Evolutionary conservation across 2,329 filamentous ascomycete species (phyloP), one percentile per base, ranked within the genome.

Genomic region (Calcarisporium arbuscula): DNA sequence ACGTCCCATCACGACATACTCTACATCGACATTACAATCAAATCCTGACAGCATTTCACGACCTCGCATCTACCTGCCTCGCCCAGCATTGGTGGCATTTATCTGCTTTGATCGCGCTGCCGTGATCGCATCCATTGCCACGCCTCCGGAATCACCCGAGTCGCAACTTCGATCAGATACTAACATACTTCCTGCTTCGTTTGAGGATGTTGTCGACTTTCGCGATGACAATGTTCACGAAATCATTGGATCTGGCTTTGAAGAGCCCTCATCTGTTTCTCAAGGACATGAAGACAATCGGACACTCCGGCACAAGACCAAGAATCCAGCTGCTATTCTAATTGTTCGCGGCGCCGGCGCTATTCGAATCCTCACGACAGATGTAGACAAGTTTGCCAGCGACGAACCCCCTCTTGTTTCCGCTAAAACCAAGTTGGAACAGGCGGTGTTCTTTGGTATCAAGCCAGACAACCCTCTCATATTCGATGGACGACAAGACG

Each of bases 381-480:
- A 81, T 32, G 62, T 76, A 29, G 70, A 77, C 42, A 74, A 70
- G 39, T 79, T 82, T 48, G 68, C 68, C 10, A 74, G 72, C 41
- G 71, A 74, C 34, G 60, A 63, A 34, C 68, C 75, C 5, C 77
- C 76, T 2, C 61, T 68, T 45, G 75, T 94, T 12, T 89, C 85
- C 2, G 84, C 86, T 6, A 92, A 87, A 60, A 85, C 80, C 60
- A 95, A 92, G 60, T 72, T 98, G 26, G 87, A 95, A 53, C 89
- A 98, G 61, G 89, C 89, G 3, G 84, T 96, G 2, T 96, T 95
- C 61, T 96, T 87, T 54, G 89, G 89, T 3, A 78, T 77, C 30
- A 79, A 85, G 53, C 73, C 81, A 42, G 79, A 85, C 50, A 96
- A 88, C 49, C 84, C 90, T n/a, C 63, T 98, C n/a, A 80, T 88